phyloP scores from a whole-genome alignment of 495 filamentous ascomycete species.

The Aspergillus leporis region DNA sequence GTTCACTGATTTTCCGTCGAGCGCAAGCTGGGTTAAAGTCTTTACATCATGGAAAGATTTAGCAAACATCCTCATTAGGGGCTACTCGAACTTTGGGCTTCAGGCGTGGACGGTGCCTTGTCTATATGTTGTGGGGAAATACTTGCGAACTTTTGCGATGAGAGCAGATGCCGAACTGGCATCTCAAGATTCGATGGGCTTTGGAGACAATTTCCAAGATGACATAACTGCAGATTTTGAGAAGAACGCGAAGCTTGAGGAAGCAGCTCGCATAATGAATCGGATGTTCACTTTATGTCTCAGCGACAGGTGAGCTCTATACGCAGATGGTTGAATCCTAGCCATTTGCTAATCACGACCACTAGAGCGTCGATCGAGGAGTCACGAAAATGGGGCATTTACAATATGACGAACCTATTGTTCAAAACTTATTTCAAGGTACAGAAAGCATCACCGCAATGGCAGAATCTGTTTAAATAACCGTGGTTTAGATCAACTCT shows the following conservation, averaged over 20 bases:
- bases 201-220: conserved; percentile 63
- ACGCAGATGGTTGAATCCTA: conserved; percentile 1
- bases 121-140: conserved; percentile 79
- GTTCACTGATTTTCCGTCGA: conserved; percentile 43
- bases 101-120: conserved; percentile 87
- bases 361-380: conserved; percentile 80
- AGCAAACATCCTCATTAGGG: conserved; percentile 66
- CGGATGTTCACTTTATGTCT: conserved; percentile 85
- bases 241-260: conserved; percentile 80
- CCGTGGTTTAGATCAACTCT: conserved; percentile 62
- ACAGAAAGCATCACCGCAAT: conserved; percentile 6
- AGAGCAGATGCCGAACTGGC: conserved; percentile 67
- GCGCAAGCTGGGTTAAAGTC: conserved; percentile 67
- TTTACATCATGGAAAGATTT: conserved; percentile 87
- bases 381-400: conserved; percentile 95
- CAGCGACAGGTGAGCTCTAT: conserved; percentile 70
- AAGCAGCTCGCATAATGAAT: conserved; percentile 85
- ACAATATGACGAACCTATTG: conserved; percentile 85
- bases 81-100: conserved; percentile 69
- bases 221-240: conserved; percentile 70
- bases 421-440: conserved; percentile 98
- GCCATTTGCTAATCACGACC: conserved; percentile 29
- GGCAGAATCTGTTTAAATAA: conserved; percentile 2
- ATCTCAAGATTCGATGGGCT: conserved; percentile 38
- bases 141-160: conserved; percentile 83